phyloP scores from a whole-genome alignment of 2,329 filamentous ascomycete genomes.

The Bertia moriformis region DNA sequence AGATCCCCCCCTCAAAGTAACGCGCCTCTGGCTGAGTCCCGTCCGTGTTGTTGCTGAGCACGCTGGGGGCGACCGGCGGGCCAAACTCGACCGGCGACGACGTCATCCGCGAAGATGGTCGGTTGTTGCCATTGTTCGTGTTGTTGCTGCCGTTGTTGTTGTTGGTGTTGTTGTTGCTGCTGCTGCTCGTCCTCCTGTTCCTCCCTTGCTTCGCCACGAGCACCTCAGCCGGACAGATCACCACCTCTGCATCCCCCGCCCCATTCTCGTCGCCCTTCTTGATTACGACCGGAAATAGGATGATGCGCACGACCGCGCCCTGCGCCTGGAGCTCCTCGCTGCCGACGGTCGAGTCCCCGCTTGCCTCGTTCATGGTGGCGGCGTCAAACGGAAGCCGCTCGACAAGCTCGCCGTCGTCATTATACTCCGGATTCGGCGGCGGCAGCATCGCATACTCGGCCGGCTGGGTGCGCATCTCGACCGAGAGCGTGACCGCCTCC shows the following conservation, averaged over 20 bases:
- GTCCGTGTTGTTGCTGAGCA: not conserved
- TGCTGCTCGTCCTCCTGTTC: too few species aligned
- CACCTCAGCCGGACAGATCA: conserved; percentile 89
- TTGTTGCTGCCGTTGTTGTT: too few species aligned
- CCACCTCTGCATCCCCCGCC: conserved; percentile 80
- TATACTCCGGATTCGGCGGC: conserved; percentile 84
- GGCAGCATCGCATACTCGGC: conserved; percentile 98
- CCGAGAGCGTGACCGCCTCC: conserved; percentile 74
- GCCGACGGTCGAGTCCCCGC: conserved; percentile 41
- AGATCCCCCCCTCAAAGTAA: too few species aligned
- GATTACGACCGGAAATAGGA: conserved; percentile 90
- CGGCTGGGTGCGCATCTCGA: conserved; percentile 96
- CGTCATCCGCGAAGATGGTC: not conserved
- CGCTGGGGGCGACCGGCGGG: not conserved
- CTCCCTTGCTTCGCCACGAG: conserved; percentile 48
- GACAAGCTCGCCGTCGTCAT: conserved; percentile 80
- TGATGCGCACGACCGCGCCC: conserved; percentile 69
- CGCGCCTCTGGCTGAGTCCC: not conserved
- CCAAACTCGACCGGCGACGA: not conserved
- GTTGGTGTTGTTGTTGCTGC: not conserved
- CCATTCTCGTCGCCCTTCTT: conserved; percentile 87
- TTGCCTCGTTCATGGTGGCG: conserved; percentile 85
- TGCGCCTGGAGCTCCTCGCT: conserved; percentile 71
- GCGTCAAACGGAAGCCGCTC: conserved; percentile 86
- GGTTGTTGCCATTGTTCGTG: not conserved